Conservation (phyloP, 441 rosid species). For the Aleurites moluccanus region DNA sequence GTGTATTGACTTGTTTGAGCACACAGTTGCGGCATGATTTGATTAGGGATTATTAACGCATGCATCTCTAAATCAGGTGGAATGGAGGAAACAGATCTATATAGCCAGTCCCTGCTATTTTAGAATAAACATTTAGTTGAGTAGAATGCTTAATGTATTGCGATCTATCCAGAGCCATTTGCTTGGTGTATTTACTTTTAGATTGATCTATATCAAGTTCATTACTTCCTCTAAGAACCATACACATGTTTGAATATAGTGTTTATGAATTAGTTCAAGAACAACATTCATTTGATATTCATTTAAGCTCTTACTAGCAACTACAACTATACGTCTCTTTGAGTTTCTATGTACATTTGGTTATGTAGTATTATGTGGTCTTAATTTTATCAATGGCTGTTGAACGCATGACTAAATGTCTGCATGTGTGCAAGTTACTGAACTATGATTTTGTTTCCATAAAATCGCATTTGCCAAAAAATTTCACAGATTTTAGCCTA, state of each 20-base stretch:
- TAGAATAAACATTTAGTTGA: too few relatives aligned
- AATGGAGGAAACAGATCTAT: too few relatives aligned
- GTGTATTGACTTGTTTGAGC: neutral
- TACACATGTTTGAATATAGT: neutral
- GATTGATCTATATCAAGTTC: neutral
- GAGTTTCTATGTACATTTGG: neutral
- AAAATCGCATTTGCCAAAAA: neutral
- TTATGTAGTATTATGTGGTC: neutral
- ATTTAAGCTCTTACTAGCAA: neutral
- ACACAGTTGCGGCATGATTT: neutral
- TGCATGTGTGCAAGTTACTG: neutral
- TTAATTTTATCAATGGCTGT: neutral
- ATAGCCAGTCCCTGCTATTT: too few relatives aligned
- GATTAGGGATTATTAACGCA: neutral
- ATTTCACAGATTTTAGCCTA: too few relatives aligned
- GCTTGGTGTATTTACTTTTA: neutral
- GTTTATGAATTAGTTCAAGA: neutral
- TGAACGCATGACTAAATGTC: neutral
- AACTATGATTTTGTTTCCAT: neutral
- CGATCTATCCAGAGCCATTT: too few relatives aligned
- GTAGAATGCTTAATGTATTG: too few relatives aligned
- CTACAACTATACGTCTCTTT: neutral
- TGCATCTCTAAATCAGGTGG: too few relatives aligned
- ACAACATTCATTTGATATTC: neutral
- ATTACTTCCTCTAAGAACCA: neutral